Evolutionary conservation across 495 filamentous ascomycete species (phyloP).

Genomic region (Penicillium roqueforti): DNA sequence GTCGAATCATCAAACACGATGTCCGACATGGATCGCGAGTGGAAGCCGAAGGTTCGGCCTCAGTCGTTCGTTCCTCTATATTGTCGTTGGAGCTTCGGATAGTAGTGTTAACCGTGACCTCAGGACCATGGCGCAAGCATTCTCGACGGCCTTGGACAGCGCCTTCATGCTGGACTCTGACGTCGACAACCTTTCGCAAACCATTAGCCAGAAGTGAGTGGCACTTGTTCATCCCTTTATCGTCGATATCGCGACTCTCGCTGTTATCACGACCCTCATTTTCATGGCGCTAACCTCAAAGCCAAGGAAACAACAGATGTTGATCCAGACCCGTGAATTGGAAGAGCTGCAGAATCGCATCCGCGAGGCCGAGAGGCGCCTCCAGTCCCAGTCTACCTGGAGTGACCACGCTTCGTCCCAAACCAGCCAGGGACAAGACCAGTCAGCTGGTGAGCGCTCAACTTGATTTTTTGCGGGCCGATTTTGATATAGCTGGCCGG

Average conservation of each 20-base stretch:
- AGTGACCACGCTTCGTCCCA: background rate
- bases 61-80: slow-evolving; percentile 66
- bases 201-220: slow-evolving; percentile 80
- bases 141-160: slow-evolving; percentile 81
- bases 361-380: slow-evolving; percentile 75
- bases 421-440: slow-evolving; percentile 8
- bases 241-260: background rate
- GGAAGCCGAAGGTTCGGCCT: slow-evolving; percentile 72
- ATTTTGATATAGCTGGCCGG: slow-evolving; percentile 9
- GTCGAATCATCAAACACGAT: slow-evolving; percentile 28
- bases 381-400: slow-evolving; percentile 50
- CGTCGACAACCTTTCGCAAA: slow-evolving; percentile 69
- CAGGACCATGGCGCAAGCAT: slow-evolving; percentile 83
- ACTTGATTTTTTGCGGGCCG: slow-evolving; percentile 4
- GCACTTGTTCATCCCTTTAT: background rate
- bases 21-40: slow-evolving; percentile 66
- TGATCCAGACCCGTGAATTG: slow-evolving; percentile 71
- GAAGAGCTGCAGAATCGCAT: slow-evolving; percentile 80
- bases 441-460: slow-evolving; percentile 23
- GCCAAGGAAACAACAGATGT: slow-evolving; percentile 62
- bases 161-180: slow-evolving; percentile 82
- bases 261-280: background rate
- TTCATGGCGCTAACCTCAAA: background rate
- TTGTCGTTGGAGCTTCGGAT: background rate
- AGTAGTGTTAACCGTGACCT: slow-evolving; percentile 25